Percentiles rank a stretch among this genome's conserved stretches.
phyloP scores from a whole-genome alignment of 2,329 filamentous ascomycete genomes.

The Colletotrichum simmondsii region DNA sequence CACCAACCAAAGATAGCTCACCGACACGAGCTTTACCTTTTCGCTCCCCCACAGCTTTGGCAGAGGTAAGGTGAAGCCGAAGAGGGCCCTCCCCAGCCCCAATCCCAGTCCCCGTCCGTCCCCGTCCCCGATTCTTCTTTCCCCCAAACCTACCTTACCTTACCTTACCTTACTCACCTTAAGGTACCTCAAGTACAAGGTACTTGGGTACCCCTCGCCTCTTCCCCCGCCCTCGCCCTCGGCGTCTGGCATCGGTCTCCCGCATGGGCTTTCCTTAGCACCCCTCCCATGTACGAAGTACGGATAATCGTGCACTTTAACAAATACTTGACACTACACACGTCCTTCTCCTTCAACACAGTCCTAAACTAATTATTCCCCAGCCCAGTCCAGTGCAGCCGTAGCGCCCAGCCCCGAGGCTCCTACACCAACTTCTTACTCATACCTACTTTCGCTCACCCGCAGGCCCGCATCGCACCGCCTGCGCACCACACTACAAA shows the following conservation, averaged over 20 bases:
- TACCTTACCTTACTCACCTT: too few species aligned
- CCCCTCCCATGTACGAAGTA: not conserved
- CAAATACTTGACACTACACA: constrained; percentile 4
- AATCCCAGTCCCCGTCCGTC: not conserved
- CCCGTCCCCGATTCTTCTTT: not conserved
- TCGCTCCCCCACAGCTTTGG: not conserved
- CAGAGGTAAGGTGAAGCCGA: not conserved
- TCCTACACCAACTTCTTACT: constrained; percentile 12
- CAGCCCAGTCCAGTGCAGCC: constrained; percentile 28
- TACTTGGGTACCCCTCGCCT: constrained; percentile 13
- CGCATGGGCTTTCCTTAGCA: constrained; percentile 27
- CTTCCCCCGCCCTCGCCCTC: constrained; percentile 8
- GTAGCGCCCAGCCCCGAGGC: constrained; percentile 23
- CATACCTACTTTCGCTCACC: constrained; percentile 1
- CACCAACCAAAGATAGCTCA: not conserved
- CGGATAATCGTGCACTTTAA: not conserved
- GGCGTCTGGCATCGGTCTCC: constrained; percentile 18
- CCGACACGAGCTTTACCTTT: not conserved
- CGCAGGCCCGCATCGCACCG: not conserved
- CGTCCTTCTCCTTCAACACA: constrained; percentile 12
- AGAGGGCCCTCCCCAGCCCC: constrained; percentile 13
- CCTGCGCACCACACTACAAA: constrained; percentile 3
- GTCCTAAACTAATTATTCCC: constrained; percentile 31
- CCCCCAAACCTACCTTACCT: not conserved
- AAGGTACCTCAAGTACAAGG: not conserved